phyloP scores from a whole-genome alignment of 2,329 filamentous ascomycete species.

The Colletotrichum sp. region DNA sequence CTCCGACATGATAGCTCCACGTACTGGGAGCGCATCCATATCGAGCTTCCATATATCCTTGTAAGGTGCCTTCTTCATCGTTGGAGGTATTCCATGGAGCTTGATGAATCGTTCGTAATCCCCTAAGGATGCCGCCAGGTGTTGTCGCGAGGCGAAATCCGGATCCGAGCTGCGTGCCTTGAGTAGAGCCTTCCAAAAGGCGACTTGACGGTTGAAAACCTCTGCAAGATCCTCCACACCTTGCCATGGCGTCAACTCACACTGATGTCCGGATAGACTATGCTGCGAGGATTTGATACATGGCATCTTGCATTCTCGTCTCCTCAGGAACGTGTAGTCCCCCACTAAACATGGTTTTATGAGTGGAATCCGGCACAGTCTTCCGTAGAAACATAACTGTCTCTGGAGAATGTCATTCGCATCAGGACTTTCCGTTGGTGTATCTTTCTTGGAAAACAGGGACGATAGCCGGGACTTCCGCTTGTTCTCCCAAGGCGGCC shows the following conservation, averaged over 20 bases:
- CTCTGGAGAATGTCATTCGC: not conserved
- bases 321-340: slow-evolving; percentile 12
- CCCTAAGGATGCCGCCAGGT: not conserved
- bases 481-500: slow-evolving; percentile 1
- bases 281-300: not conserved
- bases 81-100: not conserved
- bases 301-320: not conserved
- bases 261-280: not conserved
- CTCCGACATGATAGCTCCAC: not conserved
- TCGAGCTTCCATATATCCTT: not conserved
- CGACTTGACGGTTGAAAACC: not conserved
- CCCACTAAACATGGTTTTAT: not conserved
- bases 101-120: slow-evolving; percentile 18
- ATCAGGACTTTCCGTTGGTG: not conserved
- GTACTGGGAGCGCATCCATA: not conserved
- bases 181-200: slow-evolving; percentile 14
- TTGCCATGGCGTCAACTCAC: slow-evolving; percentile 19
- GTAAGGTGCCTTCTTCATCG: not conserved
- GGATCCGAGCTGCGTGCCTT: not conserved
- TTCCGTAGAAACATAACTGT: not conserved
- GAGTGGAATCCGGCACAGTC: not conserved
- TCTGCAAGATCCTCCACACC: slow-evolving; percentile 1
- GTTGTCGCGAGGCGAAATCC: not conserved
- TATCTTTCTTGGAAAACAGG: not conserved
- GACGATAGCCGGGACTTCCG: not conserved